Evolutionary conservation across 2,329 filamentous ascomycete species (phyloP), one percentile per base, ranked within the genome.

Genomic region (Hypoxylon sp.): DNA sequence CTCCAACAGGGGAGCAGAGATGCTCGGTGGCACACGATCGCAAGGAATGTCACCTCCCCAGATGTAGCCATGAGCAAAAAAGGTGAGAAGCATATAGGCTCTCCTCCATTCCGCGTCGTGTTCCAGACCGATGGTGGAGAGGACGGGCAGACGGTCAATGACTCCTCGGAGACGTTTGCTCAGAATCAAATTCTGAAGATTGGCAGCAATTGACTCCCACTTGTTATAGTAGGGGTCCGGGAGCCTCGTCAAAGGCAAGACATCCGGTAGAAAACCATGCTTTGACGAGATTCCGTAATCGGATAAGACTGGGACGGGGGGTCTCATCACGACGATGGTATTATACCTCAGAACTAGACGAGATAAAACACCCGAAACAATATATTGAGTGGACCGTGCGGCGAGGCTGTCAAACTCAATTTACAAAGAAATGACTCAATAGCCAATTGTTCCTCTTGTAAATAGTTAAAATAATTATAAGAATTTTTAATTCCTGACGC

Each of bases 21-120:
- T 84, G 51, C 90, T 78, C 17, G 89, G 84, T 35, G 94, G 94
- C 41, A 99, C 74, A 43, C 80, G 78, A 67, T 96, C 91, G 61
- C 82, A 81, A 34, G 94, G 92, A 63, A 78, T 82, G 66, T 95
- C 89, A 71, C 91, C 93, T 67, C 91, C 90, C 94, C 94, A 99
- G 68, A 99, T 90, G 75, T 97, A 99, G 61, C 87, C 89, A 75
- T 99, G 93, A 25, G 91, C 83, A 73, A 97, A 91, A 74, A 97
- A 97, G 52, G 86, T 88, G 49, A 99, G 80, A 44, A 97, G 80
- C 51, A 89, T 88, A 75, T 97, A 97, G 57, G 94, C 94, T 65
- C 94, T 83, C 66, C 91, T 86, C 94, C 93, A 97, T 80, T 99
- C 91, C 52, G 88, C 81, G 64, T 93, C 90, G 59, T 89, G 86